Percentiles rank a stretch among this genome's conserved stretches.
phyloP scores from a whole-genome alignment of 2,329 filamentous ascomycete genomes.

The Rhinocladiella similis region DNA sequence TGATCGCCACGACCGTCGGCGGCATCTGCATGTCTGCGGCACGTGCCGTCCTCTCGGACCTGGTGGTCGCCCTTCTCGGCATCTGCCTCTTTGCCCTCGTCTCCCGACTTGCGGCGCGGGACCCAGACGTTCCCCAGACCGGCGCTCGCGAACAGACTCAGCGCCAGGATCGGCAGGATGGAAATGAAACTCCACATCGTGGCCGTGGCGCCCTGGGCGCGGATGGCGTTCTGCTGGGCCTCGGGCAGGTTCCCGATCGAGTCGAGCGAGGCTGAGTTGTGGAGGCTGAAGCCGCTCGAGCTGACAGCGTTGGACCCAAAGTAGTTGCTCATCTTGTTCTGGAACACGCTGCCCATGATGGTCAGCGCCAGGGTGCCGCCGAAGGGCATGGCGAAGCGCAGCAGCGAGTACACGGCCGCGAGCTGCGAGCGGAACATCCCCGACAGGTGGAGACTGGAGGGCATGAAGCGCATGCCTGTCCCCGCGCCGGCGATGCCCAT shows the following conservation, averaged over 20 bases:
- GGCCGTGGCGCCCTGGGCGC: constrained; percentile 52
- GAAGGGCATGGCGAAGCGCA: constrained; percentile 61
- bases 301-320: constrained; percentile 32
- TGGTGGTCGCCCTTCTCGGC: background rate
- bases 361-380: constrained; percentile 66
- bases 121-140: constrained; percentile 57
- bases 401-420: constrained; percentile 59
- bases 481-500: constrained; percentile 65
- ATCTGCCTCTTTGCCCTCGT: background rate
- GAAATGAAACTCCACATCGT: constrained; percentile 67
- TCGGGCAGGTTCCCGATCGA: constrained; percentile 38
- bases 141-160: constrained; percentile 46
- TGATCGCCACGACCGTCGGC: background rate
- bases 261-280: constrained; percentile 40
- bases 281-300: constrained; percentile 34
- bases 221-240: constrained; percentile 39
- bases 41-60: constrained; percentile 12
- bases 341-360: constrained; percentile 69
- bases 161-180: constrained; percentile 59
- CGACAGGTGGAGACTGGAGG: constrained; percentile 61
- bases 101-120: constrained; percentile 31
- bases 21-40: constrained; percentile 11
- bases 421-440: constrained; percentile 61
- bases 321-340: constrained; percentile 52
- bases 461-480: constrained; percentile 66